Percentiles rank a stretch among this genome's conserved stretches.
Conservation (phyloP, 805 yeast species). For the Candida fluviatilis region DNA sequence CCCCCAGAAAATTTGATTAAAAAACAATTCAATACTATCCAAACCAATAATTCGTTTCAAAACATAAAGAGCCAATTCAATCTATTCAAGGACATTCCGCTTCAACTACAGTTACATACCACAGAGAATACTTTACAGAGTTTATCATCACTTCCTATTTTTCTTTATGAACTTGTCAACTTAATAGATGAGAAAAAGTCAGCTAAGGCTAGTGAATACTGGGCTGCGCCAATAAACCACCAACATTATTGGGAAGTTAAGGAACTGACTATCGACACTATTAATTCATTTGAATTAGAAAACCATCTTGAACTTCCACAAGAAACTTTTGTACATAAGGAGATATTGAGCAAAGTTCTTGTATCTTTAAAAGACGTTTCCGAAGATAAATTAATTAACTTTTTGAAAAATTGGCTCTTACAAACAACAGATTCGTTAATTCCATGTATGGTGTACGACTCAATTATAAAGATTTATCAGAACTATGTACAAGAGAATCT, state of each 20-base stretch:
- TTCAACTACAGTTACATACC: conserved; percentile 24
- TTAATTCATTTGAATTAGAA: conserved; percentile 15
- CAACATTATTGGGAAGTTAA: conserved; percentile 33
- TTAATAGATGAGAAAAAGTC: conserved; percentile 13
- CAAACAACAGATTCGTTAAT: conserved; percentile 39
- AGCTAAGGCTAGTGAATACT: conserved; percentile 9
- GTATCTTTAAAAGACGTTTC: conserved; percentile 8
- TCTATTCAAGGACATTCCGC: conserved; percentile 36
- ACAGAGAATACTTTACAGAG: conserved; percentile 16
- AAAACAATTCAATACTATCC: conserved; percentile 20
- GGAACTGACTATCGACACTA: conserved; percentile 19
- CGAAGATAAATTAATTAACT: conserved; percentile 19
- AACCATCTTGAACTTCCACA: conserved; percentile 10
- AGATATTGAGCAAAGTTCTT: conserved; percentile 16
- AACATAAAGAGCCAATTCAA: conserved; percentile 35
- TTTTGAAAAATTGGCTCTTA: conserved; percentile 36
- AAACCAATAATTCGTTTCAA: conserved; percentile 31
- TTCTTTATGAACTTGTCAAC: conserved; percentile 20
- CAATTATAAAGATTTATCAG: conserved; percentile 19
- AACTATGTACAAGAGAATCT: conserved; percentile 3
- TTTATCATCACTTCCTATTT: conserved; percentile 29
- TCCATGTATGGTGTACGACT: conserved; percentile 38
- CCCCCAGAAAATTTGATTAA: conserved; percentile 24
- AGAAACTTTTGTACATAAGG: conserved; percentile 19
- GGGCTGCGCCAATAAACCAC: conserved; percentile 30